Evolutionary conservation across 2,329 filamentous ascomycete species (phyloP), one percentile per base, ranked within the genome.

Genomic region (Fusarium chuoi): DNA sequence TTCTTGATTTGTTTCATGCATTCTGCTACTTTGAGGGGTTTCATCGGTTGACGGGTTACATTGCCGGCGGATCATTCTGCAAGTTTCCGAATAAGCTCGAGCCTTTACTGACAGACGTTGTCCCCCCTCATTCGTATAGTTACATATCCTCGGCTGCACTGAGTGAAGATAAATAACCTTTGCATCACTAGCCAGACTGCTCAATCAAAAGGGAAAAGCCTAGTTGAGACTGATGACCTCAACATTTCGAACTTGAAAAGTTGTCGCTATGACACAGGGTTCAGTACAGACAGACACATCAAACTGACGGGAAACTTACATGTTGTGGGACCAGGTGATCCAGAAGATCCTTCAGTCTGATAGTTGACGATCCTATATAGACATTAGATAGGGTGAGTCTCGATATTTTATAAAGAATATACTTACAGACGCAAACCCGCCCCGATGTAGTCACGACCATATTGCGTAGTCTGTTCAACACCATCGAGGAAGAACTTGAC

Each of bases 401-500:
- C 13, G 12, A 22, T 11, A 10, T 12, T 15, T 35, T 17, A 24
- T 14, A 12, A 24, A 13, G 5, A 14, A 6, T n/a, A 24, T 11
- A 68, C 70, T 62, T 14, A 73, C 70, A 73, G 54, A 12, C 70
- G 70, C 22, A 73, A 54, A 12, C 70, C 70, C 2, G 62, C 57
- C 20, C 70, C 70, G 24, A 73, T 71, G 7, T 73, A 73, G 33
- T 71, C 70, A 13, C 70, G 44, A 10, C 65, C 70, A 51, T 73
- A 74, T 39, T 73, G 70, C 2, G 70, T 74, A 5, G 70, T 73
- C 65, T 70, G 60, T 9, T 73, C 70, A 38, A 55, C 35, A 8
- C 60, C 70, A 5, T 74, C 71, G 6, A 75, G 63, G 22, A 74
- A 74, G n/a, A 74, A 74, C 36, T 75, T 74, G n/a, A 74, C 62